Evolutionary conservation across 805 yeast genomes (phyloP).

Genomic region (Candida berthetii): DNA sequence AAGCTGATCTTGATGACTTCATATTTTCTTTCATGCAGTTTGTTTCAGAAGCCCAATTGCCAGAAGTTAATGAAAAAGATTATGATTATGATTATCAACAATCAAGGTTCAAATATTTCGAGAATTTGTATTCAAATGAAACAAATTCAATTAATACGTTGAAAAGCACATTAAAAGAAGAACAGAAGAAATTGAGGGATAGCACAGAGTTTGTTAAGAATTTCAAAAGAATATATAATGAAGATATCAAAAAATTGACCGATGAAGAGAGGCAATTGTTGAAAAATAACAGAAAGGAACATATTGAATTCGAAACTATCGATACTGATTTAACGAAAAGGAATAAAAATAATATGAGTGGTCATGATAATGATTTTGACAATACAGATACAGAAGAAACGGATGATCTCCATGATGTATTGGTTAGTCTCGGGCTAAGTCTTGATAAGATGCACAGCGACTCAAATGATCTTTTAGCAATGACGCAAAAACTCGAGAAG

Average conservation of each 20-base stretch:
- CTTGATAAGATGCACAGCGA: not conserved
- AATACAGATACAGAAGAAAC: not conserved
- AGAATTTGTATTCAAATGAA: conserved; percentile 13
- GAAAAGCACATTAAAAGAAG: conserved; percentile 6
- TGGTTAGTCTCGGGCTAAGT: not conserved
- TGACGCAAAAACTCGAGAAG: not conserved
- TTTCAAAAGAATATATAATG: conserved; percentile 7
- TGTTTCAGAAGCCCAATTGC: conserved; percentile 4
- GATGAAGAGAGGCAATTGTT: not conserved
- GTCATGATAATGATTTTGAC: not conserved
- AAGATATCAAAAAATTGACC: conserved; percentile 7
- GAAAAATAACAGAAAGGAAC: not conserved
- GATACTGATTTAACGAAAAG: no score
- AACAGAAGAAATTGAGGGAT: conserved; percentile 6
- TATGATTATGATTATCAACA: conserved; percentile 14
- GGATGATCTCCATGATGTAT: not conserved
- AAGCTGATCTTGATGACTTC: not conserved
- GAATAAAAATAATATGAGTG: no score
- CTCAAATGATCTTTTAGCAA: not conserved
- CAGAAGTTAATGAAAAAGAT: conserved; percentile 7
- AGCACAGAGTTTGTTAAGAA: conserved; percentile 7
- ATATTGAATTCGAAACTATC: not conserved
- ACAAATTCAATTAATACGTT: conserved; percentile 9
- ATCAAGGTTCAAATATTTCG: conserved; percentile 10
- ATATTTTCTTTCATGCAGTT: not conserved